Evolutionary conservation across 2,329 filamentous ascomycete genomes (phyloP).

Genomic region (Aschersonia sp.): DNA sequence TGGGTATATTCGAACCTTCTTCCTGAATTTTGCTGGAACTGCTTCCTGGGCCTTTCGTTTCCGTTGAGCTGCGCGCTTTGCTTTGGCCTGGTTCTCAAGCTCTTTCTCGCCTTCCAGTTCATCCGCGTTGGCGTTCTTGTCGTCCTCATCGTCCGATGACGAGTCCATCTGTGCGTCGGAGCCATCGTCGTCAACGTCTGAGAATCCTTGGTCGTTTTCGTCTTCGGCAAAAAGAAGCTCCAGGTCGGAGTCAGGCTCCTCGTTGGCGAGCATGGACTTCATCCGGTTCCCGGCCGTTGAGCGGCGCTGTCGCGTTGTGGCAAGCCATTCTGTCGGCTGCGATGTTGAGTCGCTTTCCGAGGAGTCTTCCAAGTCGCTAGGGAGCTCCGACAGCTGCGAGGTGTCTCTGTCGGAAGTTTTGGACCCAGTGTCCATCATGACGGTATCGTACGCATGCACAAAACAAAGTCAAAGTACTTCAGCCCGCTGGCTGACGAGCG

Average conservation of each 20-base stretch:
- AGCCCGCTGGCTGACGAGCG: background rate
- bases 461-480: background rate
- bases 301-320: constrained; percentile 58
- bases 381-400: constrained; percentile 14
- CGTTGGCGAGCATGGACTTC: constrained; percentile 60
- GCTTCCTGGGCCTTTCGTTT: constrained; percentile 72
- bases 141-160: constrained; percentile 71
- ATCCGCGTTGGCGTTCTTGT: constrained; percentile 38
- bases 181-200: constrained; percentile 48
- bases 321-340: constrained; percentile 48
- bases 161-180: constrained; percentile 79
- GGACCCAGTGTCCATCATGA: constrained; percentile 15
- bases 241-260: constrained; percentile 54
- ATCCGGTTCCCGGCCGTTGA: constrained; percentile 76
- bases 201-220: constrained; percentile 54
- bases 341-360: constrained; percentile 21
- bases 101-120: constrained; percentile 81
- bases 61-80: constrained; percentile 48
- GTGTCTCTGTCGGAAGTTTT: constrained; percentile 18
- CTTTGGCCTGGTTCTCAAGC: constrained; percentile 61
- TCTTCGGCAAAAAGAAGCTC: constrained; percentile 64
- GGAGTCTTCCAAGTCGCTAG: constrained; percentile 11
- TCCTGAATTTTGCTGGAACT: constrained; percentile 55
- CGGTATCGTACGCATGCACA: background rate
- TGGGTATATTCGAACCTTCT: constrained; percentile 61